These are phyloP conservation scores for Agrocybe praecox DNA, from an alignment of 768 basidiomycete species.

Conservation along the genomic window DNA sequence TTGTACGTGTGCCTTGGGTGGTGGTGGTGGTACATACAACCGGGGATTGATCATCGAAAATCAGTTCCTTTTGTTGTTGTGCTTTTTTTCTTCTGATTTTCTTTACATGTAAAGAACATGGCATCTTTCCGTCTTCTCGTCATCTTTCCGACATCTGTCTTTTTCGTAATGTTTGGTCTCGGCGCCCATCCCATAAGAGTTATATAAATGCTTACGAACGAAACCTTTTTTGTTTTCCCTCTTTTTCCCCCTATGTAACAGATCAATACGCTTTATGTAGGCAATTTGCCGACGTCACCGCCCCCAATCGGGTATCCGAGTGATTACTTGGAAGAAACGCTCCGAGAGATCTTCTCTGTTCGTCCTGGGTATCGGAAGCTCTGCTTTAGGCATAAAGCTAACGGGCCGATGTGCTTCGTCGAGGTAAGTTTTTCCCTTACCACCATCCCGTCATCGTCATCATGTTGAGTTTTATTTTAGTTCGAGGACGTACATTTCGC, in stretches of 20 bases:
- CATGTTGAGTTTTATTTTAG: conserved; percentile 36
- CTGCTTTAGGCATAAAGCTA: conserved; percentile 94
- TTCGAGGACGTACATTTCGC: conserved; percentile 91
- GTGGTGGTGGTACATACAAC: too few relatives aligned
- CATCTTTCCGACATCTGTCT: too few relatives aligned
- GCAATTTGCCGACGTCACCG: conserved; percentile 87
- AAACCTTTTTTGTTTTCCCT: conserved; percentile 4
- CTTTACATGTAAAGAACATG: not conserved
- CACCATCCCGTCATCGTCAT: conserved; percentile 41
- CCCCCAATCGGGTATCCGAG: conserved; percentile 72
- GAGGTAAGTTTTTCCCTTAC: conserved; percentile 58
- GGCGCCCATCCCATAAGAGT: not conserved
- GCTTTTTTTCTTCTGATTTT: conserved; percentile 4
- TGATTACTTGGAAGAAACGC: conserved; percentile 83
- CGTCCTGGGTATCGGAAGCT: conserved; percentile 89
- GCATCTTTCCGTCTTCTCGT: too few relatives aligned
- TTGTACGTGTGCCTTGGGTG: too few relatives aligned
- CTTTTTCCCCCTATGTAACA: conserved; percentile 26
- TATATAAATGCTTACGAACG: conserved; percentile 2
- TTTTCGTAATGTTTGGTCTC: not conserved
- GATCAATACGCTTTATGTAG: conserved; percentile 99
- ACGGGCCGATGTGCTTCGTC: conserved; percentile 99
- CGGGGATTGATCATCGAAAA: not conserved
- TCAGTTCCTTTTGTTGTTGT: not conserved
- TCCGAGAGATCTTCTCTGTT: conserved; percentile 79